Evolutionary conservation across 2,329 filamentous ascomycete species (phyloP), one percentile per base, ranked within the genome.

Genomic region (Graphilbum fragrans): DNA sequence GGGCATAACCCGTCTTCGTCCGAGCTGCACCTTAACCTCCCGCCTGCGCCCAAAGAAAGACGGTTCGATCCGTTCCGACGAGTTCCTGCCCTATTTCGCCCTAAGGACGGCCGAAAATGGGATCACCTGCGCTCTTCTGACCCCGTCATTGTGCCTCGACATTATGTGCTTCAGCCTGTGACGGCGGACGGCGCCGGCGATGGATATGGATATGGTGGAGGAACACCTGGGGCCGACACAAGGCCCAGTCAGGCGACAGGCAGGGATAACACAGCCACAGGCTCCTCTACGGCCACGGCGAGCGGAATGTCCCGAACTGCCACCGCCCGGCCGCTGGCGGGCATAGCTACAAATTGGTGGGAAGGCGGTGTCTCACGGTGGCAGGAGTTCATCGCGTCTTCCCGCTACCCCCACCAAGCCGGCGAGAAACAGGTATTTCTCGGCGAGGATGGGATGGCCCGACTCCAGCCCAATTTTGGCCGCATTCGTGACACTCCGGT

Each of bases 111-210:
- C 23, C 54, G 63, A 41, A 65, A 56, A 55, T 77, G 73, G 72
- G 74, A 78, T 50, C 72, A 78, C 50, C 55, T 77, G 39, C 69
- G 74, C 40, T 69, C 70, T 3, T 64, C 69, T 27, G 73, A 77
- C 45, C 73, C 74, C 4, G 72, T 77, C 47, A 75, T 78, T 47
- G 69, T 77, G 37, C 61, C 71, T 8, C 50, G 50, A 41, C 47
- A 42, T 20, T 45, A 47, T 20, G 48, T 49, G 5, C 39, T 38
- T 19, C 44, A 31, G n/a, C 33, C 33, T 14, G 11, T 5, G 19
- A 33, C 25, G 9, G 18, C 27, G 17, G 12, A n/a, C n/a, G 27
- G 4, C 11, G 12, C 18, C 35, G 14, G 21, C 20, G 14, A 23
- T 23, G 27, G n/a, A n/a, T n/a, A n/a, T n/a, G n/a, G n/a, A n/a